Evolutionary conservation across 2,329 filamentous ascomycete genomes (phyloP).

Genomic region (Helotiales sp.): DNA sequence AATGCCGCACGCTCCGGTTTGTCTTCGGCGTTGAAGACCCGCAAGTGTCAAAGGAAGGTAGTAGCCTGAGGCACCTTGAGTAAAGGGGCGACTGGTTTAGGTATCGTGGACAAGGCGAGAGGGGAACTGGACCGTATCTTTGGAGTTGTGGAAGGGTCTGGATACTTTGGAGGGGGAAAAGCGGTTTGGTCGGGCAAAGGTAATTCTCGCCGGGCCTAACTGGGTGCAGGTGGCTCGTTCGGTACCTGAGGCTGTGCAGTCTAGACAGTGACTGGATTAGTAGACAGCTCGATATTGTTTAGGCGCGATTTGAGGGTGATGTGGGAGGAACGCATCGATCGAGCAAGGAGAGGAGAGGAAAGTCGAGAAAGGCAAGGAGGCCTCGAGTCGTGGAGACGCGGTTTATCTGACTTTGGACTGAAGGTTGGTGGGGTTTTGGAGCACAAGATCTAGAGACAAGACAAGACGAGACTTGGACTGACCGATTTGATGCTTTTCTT

Average conservation of each 20-base stretch:
- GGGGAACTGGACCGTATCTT: conserved; percentile 6
- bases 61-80: background rate
- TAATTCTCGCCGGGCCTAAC: background rate
- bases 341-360: background rate
- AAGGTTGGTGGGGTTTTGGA: background rate
- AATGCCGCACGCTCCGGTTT: conserved; percentile 28
- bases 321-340: conserved; percentile 3
- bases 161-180: conserved; percentile 11
- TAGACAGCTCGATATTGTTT: background rate
- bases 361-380: background rate
- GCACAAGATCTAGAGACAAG: background rate
- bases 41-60: background rate
- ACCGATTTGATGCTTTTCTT: background rate
- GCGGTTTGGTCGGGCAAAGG: conserved; percentile 9
- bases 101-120: conserved; percentile 5
- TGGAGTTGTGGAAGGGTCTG: conserved; percentile 14
- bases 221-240: conserved; percentile 4
- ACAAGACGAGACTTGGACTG: background rate
- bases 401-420: background rate
- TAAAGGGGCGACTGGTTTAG: background rate
- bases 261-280: background rate
- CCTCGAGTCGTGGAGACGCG: background rate
- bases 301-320: background rate
- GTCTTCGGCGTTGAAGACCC: background rate
- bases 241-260: conserved; percentile 13